phyloP scores from a whole-genome alignment of 495 filamentous ascomycete genomes.

The Hypoxylon perforatum region DNA sequence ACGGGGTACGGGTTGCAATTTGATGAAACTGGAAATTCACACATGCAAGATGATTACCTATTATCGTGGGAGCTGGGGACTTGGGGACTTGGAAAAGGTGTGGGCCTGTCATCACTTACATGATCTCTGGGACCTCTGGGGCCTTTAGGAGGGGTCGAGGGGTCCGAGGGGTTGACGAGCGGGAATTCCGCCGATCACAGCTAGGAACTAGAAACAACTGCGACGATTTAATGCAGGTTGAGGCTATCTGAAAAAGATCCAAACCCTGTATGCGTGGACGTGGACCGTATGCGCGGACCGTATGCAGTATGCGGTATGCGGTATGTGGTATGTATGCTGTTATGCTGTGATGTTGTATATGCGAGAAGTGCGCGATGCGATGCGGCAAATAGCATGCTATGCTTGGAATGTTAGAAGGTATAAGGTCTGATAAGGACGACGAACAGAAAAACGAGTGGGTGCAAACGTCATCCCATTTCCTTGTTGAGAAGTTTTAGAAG shows the following conservation, averaged over 20 bases:
- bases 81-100: conserved; percentile 6
- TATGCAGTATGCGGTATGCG: conserved; percentile 6
- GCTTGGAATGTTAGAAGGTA: conserved; percentile 8
- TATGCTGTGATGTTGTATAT: too few relatives aligned
- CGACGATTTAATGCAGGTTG: conserved; percentile 38
- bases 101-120: conserved; percentile 38
- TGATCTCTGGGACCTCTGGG: conserved; percentile 23
- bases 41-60: conserved; percentile 26
- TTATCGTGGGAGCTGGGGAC: conserved; percentile 8
- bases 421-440: background rate
- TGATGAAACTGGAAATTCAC: conserved; percentile 14
- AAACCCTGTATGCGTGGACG: conserved; percentile 13
- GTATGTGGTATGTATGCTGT: too few relatives aligned
- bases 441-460: conserved; percentile 6
- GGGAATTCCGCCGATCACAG: conserved; percentile 29
- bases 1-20: conserved; percentile 29
- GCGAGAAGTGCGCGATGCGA: background rate
- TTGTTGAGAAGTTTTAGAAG: background rate
- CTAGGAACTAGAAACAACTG: conserved; percentile 31
- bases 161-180: too few relatives aligned
- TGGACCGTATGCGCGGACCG: background rate
- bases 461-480: conserved; percentile 24
- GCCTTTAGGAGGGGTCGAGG: too few relatives aligned
- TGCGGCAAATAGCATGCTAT: conserved; percentile 12
- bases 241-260: conserved; percentile 20